Percentiles rank a stretch among this genome's conserved stretches.
phyloP scores from a whole-genome alignment of 805 yeast species.

The Pichia kluyveri region DNA sequence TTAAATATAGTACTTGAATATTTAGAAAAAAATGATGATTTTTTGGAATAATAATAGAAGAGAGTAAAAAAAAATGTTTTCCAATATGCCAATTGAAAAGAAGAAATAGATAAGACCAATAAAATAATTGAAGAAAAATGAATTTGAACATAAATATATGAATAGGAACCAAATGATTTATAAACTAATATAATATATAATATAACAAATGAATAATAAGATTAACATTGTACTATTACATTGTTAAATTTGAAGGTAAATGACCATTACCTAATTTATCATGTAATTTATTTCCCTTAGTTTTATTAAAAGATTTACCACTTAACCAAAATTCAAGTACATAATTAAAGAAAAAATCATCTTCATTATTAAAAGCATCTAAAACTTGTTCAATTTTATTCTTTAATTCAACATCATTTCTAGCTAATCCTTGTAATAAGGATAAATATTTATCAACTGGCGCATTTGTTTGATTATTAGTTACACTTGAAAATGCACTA shows the following conservation, averaged over 20 bases:
- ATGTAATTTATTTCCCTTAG: constrained; percentile 16
- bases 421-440: constrained; percentile 21
- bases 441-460: constrained; percentile 22
- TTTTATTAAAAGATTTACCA: constrained; percentile 23
- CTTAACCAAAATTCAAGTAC: constrained; percentile 27
- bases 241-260: constrained; percentile 7
- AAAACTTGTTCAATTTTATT: constrained; percentile 19
- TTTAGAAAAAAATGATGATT: too few relatives aligned
- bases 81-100: not conserved
- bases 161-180: too few relatives aligned
- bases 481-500: constrained; percentile 6
- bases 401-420: constrained; percentile 25
- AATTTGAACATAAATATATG: not conserved
- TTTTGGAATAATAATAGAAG: not conserved
- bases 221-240: not conserved
- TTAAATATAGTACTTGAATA: too few relatives aligned
- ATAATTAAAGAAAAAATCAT: constrained; percentile 25
- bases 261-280: constrained; percentile 9
- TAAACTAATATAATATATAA: too few relatives aligned
- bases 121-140: not conserved
- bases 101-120: not conserved
- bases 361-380: constrained; percentile 24
- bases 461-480: constrained; percentile 5
- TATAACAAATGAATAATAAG: too few relatives aligned
- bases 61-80: not conserved